phyloP scores from a whole-genome alignment of 257 asterid genomes.

The Echites panduratus region DNA sequence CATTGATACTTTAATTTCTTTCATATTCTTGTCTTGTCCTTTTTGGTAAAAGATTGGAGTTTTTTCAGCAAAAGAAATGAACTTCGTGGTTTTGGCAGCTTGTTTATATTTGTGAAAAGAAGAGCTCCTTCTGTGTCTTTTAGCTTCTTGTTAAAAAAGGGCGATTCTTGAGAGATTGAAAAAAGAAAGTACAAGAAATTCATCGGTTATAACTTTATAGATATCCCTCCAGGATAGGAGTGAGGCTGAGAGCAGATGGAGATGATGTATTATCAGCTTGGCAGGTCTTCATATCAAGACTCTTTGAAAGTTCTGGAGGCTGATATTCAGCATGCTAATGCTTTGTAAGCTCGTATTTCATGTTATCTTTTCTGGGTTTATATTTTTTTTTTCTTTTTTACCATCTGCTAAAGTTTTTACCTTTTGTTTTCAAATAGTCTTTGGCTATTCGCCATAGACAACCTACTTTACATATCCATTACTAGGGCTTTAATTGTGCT shows the following conservation, averaged over 20 bases:
- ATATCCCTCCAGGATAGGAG: neutral
- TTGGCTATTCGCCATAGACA: neutral
- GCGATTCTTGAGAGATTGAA: slow-evolving; percentile 15
- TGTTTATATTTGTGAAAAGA: slow-evolving; percentile 15
- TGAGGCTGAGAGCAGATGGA: slow-evolving; percentile 40
- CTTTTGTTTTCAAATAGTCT: neutral
- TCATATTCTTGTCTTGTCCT: slow-evolving; percentile 9
- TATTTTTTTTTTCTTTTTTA: slow-evolving; percentile 11
- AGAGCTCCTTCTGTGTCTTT: slow-evolving; percentile 18
- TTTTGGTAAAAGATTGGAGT: slow-evolving; percentile 19
- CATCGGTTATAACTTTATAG: neutral
- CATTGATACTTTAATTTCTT: slow-evolving; percentile 1
- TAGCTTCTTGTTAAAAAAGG: slow-evolving; percentile 21
- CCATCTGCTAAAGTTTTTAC: neutral
- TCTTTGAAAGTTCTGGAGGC: slow-evolving; percentile 67
- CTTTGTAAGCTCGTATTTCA: slow-evolving; percentile 47
- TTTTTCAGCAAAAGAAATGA: slow-evolving; percentile 17
- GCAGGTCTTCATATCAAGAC: slow-evolving; percentile 53
- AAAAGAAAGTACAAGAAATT: neutral
- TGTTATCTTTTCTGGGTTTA: slow-evolving; percentile 12
- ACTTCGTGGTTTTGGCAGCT: slow-evolving; percentile 34
- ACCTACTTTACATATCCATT: neutral
- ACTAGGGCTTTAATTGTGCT: slow-evolving; percentile 3
- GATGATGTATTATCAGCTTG: slow-evolving; percentile 63
- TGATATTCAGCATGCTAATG: slow-evolving; percentile 79